Conservation (phyloP, 441 rosid species). For the Mallotus japonicus region DNA sequence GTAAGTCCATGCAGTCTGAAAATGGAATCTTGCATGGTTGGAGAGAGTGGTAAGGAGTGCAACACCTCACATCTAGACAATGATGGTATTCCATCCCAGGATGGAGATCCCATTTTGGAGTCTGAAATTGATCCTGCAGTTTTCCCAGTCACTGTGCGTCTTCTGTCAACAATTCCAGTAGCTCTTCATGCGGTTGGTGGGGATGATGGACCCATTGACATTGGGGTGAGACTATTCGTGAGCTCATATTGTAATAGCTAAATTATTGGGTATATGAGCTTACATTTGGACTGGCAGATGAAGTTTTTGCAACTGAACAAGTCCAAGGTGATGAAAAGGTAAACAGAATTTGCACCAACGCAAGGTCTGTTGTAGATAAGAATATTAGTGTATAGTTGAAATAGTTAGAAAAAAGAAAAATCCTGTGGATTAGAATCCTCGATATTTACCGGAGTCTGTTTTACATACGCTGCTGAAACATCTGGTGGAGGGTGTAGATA, state of each 20-base stretch:
- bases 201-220: slow-evolving; percentile 72
- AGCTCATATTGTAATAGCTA: slow-evolving; percentile 51
- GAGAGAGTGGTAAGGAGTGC: slow-evolving; percentile 18
- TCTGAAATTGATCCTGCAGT: slow-evolving; percentile 48
- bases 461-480: slow-evolving; percentile 11
- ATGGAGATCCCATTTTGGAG: slow-evolving; percentile 18
- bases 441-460: slow-evolving; percentile 16
- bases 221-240: slow-evolving; percentile 67
- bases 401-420: slow-evolving; percentile 21
- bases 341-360: slow-evolving; percentile 23
- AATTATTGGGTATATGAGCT: background rate
- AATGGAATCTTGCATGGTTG: slow-evolving; percentile 21
- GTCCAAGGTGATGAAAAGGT: slow-evolving; percentile 17
- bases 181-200: slow-evolving; percentile 84
- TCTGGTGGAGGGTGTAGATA: slow-evolving; percentile 38
- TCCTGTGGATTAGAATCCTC: slow-evolving; percentile 15
- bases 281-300: slow-evolving; percentile 5
- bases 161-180: slow-evolving; percentile 76
- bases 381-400: slow-evolving; percentile 45
- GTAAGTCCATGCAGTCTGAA: slow-evolving; percentile 51
- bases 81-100: slow-evolving; percentile 15
- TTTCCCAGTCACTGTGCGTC: slow-evolving; percentile 61
- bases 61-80: slow-evolving; percentile 22
- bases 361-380: slow-evolving; percentile 35
- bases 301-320: slow-evolving; percentile 10